phyloP scores from a whole-genome alignment of 179 eudicot species.

The Patellifolia procumbens region DNA sequence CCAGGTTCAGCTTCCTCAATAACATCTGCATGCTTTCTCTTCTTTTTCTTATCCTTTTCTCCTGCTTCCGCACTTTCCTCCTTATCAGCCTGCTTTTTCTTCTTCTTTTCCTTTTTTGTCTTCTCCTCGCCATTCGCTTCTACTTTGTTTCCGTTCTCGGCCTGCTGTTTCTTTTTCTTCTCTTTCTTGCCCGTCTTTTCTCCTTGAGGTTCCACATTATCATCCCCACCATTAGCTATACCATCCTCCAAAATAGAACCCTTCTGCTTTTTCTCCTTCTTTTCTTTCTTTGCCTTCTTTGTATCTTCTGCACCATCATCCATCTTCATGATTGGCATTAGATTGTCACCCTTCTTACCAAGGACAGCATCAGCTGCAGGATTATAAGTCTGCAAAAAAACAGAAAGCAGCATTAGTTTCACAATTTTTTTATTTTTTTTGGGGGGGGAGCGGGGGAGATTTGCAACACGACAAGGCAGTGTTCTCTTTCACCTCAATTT shows the following conservation, averaged over 20 bases:
- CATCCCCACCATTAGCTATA: constrained; percentile 31
- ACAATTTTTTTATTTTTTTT: neutral
- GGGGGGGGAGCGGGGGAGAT: constrained; percentile 45
- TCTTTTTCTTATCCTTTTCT: constrained; percentile 57
- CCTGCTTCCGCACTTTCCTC: constrained; percentile 31
- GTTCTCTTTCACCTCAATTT: too few relatives aligned
- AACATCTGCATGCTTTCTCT: constrained; percentile 44
- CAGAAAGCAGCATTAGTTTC: neutral
- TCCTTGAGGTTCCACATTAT: constrained; percentile 31
- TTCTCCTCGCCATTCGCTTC: constrained; percentile 34
- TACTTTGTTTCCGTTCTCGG: constrained; percentile 29
- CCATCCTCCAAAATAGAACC: constrained; percentile 26
- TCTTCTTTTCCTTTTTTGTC: constrained; percentile 69
- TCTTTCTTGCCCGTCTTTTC: constrained; percentile 41
- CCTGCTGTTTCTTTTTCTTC: constrained; percentile 77
- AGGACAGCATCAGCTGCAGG: constrained; percentile 77
- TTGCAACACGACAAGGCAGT: neutral
- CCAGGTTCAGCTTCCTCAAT: constrained; percentile 43
- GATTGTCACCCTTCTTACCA: constrained; percentile 42
- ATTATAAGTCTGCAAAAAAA: constrained; percentile 64
- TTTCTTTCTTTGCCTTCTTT: constrained; percentile 56
- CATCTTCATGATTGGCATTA: constrained; percentile 25
- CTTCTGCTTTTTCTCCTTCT: constrained; percentile 52
- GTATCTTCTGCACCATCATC: constrained; percentile 27
- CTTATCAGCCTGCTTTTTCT: constrained; percentile 52